Evolutionary conservation across 2,329 filamentous ascomycete genomes (phyloP), one percentile per base, ranked within the genome.

Genomic region (Peltaster fructicola): DNA sequence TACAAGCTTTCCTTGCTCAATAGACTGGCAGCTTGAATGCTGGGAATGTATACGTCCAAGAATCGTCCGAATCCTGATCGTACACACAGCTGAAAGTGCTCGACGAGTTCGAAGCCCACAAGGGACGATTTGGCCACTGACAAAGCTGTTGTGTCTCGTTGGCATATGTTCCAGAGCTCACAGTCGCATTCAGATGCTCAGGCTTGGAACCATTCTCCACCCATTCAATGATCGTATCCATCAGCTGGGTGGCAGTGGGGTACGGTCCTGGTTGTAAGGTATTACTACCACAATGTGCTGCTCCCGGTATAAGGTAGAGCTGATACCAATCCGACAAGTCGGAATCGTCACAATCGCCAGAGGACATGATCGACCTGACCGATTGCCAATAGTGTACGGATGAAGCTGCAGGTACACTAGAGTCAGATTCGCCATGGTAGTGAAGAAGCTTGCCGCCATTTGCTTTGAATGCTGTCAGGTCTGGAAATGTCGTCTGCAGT

Each of bases 181-280:
- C 51, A 2, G 52, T 55, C 2, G 52, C 56, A 20, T 57, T 57
- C 14, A 68, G 37, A 1, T 46, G 53, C 25, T 38, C 29, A 10
- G 45, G 45, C 2, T 38, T 43, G 5, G 23, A 20, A 43, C 39
- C 44, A 10, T 44, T 35, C 31, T 49, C 46, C 1, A 48, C 46
- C 44, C 45, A 50, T 8, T 31, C 26, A 1, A 37, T 31, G 13
- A 44, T 24, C 7, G 27, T 20, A 2, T 29, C 31, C n/a, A n/a
- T n/a, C 4, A 44, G 24, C 6, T 32, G 31, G 15, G 31, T 28
- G 7, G 4, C 20, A n/a, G n/a, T n/a, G 7, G 44, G 45, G 7
- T 32, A 23, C 10, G 34, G 31, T 2, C 45, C 52, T 10, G 17
- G 10, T n/a, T n/a, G n/a, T n/a, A n/a, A n/a, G n/a, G n/a, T n/a